Percentiles rank a stretch among this genome's conserved stretches.
These are phyloP conservation scores for Huntiella savannae DNA, from an alignment of 2,329 filamentous ascomycete species.

Conservation along the genomic window DNA sequence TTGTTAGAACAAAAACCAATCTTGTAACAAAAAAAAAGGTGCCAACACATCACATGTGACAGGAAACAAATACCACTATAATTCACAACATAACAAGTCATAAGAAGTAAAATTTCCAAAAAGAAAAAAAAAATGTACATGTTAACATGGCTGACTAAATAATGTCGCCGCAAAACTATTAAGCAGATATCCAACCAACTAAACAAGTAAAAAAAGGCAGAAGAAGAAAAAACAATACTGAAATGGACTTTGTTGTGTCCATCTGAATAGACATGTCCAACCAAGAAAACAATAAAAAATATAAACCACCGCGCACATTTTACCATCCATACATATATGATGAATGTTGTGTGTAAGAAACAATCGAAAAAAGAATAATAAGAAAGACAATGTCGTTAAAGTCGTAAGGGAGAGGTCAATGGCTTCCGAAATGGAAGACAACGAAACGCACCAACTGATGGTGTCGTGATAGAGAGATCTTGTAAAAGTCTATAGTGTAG, in stretches of 20 bases:
- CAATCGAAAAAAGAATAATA: neutral
- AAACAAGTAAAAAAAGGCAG: conserved; percentile 1
- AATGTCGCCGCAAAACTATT: neutral
- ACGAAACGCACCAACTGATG: neutral
- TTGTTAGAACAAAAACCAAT: too few species aligned
- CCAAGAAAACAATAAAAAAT: neutral
- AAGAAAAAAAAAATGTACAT: too few species aligned
- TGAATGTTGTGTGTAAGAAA: neutral
- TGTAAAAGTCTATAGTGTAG: neutral
- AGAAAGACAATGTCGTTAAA: conserved; percentile 12
- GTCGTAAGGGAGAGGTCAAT: conserved; percentile 4
- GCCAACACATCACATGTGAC: too few species aligned
- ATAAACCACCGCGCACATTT: too few species aligned
- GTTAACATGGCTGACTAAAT: too few species aligned
- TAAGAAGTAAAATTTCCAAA: neutral
- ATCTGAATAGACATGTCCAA: neutral
- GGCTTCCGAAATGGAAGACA: conserved; percentile 5
- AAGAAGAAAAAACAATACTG: too few species aligned
- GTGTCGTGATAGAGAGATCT: too few species aligned
- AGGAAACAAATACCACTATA: too few species aligned
- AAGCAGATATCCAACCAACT: neutral
- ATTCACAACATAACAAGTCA: too few species aligned
- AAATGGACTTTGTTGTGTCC: too few species aligned
- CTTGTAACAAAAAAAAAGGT: too few species aligned
- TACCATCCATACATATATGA: neutral